phyloP scores from a whole-genome alignment of 2,329 filamentous ascomycete species.

The Mariannaea sp. region DNA sequence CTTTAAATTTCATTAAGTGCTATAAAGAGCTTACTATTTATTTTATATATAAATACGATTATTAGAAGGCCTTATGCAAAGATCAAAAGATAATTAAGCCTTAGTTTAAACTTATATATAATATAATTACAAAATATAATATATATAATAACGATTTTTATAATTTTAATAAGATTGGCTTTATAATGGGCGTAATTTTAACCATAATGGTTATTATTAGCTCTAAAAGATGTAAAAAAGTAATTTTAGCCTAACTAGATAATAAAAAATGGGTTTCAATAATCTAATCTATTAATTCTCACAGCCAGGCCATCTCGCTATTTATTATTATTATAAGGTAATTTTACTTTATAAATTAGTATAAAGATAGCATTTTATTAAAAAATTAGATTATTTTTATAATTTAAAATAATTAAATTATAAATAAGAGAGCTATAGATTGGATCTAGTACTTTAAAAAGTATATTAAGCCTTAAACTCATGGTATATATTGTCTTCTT shows the following conservation, averaged over 20 bases:
- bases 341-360: neutral
- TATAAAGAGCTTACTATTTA: neutral
- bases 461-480: neutral
- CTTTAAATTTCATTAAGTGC: neutral
- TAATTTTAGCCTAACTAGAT: neutral
- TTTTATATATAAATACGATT: neutral
- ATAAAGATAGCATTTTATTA: neutral
- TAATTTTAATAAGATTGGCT: neutral
- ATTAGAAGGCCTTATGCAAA: neutral
- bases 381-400: neutral
- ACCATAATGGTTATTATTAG: neutral
- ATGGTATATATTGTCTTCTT: neutral
- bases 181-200: neutral
- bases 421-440: neutral
- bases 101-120: neutral
- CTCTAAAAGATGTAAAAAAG: neutral
- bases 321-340: neutral
- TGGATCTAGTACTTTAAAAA: neutral
- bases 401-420: neutral
- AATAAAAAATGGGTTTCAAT: neutral
- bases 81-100: neutral
- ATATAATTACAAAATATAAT: neutral
- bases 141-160: neutral
- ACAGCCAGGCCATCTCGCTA: neutral
- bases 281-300: neutral